Evolutionary conservation across 2,329 filamentous ascomycete genomes (phyloP).

Genomic region (Botrytis aclada): DNA sequence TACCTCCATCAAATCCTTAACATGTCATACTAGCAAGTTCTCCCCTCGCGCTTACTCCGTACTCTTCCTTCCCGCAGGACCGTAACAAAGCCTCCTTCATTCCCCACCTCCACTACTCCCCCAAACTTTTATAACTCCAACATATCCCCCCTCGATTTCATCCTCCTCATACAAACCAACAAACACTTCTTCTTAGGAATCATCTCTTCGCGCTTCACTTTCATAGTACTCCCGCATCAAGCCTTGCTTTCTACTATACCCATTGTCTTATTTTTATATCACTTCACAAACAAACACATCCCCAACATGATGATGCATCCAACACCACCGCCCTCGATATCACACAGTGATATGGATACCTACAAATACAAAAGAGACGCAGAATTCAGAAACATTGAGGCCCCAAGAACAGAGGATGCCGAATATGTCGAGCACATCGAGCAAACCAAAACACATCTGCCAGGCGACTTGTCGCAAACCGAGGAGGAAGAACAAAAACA

Average conservation of each 20-base stretch:
- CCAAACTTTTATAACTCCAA: slow-evolving; percentile 1
- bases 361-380: slow-evolving; percentile 12
- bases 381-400: slow-evolving; percentile 18
- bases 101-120: not conserved
- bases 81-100: slow-evolving; percentile 8
- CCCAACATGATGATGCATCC: slow-evolving; percentile 19
- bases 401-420: slow-evolving; percentile 14
- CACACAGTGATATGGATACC: slow-evolving; percentile 2
- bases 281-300: not conserved
- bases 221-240: not conserved
- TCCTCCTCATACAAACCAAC: not conserved
- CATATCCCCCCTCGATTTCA: not conserved
- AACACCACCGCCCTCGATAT: slow-evolving; percentile 3
- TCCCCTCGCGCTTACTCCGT: not conserved
- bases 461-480: slow-evolving; percentile 25
- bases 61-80: not conserved
- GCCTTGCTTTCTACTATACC: not conserved
- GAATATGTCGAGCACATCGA: slow-evolving; percentile 31
- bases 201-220: not conserved
- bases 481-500: slow-evolving; percentile 40
- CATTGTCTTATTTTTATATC: not conserved
- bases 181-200: slow-evolving; percentile 3
- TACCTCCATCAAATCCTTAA: not conserved
- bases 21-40: not conserved
- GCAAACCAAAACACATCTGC: slow-evolving; percentile 26